Base-by-base conservation (phyloP, 2,329 filamentous ascomycete species). In the Alternaria brassicae region DNA sequence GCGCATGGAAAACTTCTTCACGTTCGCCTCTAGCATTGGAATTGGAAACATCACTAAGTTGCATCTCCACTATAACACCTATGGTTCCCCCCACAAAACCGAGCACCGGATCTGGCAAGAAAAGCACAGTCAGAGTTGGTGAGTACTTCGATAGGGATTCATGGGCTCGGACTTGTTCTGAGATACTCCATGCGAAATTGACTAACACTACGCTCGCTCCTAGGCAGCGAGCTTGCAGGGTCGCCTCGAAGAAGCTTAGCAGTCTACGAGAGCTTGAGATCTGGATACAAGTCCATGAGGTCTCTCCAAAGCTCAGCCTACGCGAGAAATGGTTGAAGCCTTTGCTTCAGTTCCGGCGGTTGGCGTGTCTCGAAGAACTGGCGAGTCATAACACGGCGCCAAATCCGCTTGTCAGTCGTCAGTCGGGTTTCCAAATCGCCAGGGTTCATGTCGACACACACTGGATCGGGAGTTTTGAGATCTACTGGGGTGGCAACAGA, bases 61-160 rank as follows among this genome's bases (percentile, higher is more conserved):
- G 4, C 59, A 76, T 17, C 55, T 78, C 8, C 62, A 74, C 44
- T 77, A 77, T 59, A 34, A 49, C 9, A 70, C 68, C 1, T 77
- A 77, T 49, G 71, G 72, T 25, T 28, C 53, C 27, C 72, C 73
- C 7, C 8, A n/a, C 8, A 19, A 12, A 4, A 36, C 21, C 12
- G 7, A 53, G 1, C 40, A 74, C 41, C 10, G 42, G 7, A 23
- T 59, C 10, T 77, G 67, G 69, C 69, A 71, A 27, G 58, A 67
- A 2, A 75, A 73, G 39, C 71, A 77, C 50, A 13, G 47, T 9
- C 39, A 49, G 12, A 63, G 63, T 44, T 74, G 73, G 73, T 61
- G 32, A 10, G 57, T 56, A n/a, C 19, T 23, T 19, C 17, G 10
- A 15, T 15, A 5, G 12, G 30, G 19, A 34, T 3, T 23, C 2